Evolutionary conservation across 495 filamentous ascomycete genomes (phyloP).

Genomic region (Aspergillus nanangensis): DNA sequence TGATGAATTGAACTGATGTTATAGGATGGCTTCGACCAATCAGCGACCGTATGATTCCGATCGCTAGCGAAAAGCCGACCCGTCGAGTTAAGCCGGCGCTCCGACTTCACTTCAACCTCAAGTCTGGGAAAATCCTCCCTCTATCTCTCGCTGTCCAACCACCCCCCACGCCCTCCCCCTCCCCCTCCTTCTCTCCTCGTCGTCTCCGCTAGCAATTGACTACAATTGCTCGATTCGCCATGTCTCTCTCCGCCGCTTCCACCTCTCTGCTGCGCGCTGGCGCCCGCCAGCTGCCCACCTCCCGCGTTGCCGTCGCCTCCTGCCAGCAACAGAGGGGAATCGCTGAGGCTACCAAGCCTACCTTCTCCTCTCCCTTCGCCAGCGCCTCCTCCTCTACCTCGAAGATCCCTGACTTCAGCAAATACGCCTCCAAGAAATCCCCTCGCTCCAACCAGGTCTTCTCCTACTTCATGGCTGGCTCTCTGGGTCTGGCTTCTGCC

Average conservation of each 20-base stretch:
- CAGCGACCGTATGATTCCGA: conserved; percentile 42
- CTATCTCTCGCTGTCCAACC: conserved; percentile 18
- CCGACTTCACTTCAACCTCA: conserved; percentile 33
- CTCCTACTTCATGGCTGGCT: conserved; percentile 96
- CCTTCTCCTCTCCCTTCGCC: conserved; percentile 50
- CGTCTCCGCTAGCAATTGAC: conserved; percentile 33
- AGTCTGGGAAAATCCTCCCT: conserved; percentile 26
- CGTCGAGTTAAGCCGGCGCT: conserved; percentile 29
- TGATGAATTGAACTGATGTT: too few relatives aligned
- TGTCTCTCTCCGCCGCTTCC: conserved; percentile 46
- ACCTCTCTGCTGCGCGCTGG: conserved; percentile 46
- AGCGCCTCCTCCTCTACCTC: conserved; percentile 41
- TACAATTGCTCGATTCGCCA: conserved; percentile 36
- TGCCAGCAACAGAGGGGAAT: conserved; percentile 47
- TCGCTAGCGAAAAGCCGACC: conserved; percentile 34
- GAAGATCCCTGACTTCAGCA: conserved; percentile 84
- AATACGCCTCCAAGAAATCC: conserved; percentile 69
- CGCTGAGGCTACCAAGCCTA: conserved; percentile 39
- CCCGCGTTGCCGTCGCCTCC: conserved; percentile 43
- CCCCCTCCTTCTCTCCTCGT: conserved; percentile 13
- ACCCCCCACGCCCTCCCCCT: conserved; percentile 20
- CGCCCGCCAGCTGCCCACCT: conserved; percentile 43
- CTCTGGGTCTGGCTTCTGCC: conserved; percentile 84
- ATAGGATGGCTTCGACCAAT: conserved; percentile 26
- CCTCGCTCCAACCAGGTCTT: conserved; percentile 76